Conservation (phyloP, 768 basidiomycete species). For the Mycena alexandri region DNA sequence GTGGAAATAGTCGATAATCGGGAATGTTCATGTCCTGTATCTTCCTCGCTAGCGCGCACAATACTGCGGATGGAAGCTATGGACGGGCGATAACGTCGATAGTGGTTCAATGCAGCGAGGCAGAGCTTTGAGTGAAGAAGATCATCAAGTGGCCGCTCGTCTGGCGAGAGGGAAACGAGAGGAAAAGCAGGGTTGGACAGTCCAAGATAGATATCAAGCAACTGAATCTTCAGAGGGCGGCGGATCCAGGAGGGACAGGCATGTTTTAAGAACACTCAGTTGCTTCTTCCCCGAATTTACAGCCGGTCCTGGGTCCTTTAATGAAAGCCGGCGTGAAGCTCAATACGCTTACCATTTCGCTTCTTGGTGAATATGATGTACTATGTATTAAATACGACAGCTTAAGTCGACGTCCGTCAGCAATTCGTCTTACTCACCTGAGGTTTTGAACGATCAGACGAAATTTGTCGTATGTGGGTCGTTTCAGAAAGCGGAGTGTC, state of each 20-base stretch:
- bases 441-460: constrained; percentile 36
- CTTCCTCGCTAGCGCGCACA: constrained; percentile 18
- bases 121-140: constrained; percentile 29
- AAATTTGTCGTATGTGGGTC: constrained; percentile 39
- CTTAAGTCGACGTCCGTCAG: background rate
- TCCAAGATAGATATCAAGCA: constrained; percentile 32
- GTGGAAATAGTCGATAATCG: constrained; percentile 33
- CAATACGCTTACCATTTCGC: constrained; percentile 19
- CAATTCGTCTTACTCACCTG: constrained; percentile 22
- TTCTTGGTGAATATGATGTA: constrained; percentile 40
- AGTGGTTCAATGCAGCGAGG: constrained; percentile 31
- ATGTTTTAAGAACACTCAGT: constrained; percentile 21
- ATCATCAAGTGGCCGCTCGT: constrained; percentile 27
- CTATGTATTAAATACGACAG: constrained; percentile 8
- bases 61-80: constrained; percentile 26
- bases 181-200: constrained; percentile 35
- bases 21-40: constrained; percentile 20
- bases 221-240: constrained; percentile 27
- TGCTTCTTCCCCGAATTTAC: constrained; percentile 21
- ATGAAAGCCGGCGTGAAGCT: background rate
- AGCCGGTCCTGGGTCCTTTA: too few relatives aligned
- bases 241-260: constrained; percentile 30
- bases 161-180: constrained; percentile 27
- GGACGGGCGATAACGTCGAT: constrained; percentile 30
- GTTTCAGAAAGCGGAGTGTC: constrained; percentile 34